phyloP scores from a whole-genome alignment of 495 filamentous ascomycete species.

The Letharia columbiana region DNA sequence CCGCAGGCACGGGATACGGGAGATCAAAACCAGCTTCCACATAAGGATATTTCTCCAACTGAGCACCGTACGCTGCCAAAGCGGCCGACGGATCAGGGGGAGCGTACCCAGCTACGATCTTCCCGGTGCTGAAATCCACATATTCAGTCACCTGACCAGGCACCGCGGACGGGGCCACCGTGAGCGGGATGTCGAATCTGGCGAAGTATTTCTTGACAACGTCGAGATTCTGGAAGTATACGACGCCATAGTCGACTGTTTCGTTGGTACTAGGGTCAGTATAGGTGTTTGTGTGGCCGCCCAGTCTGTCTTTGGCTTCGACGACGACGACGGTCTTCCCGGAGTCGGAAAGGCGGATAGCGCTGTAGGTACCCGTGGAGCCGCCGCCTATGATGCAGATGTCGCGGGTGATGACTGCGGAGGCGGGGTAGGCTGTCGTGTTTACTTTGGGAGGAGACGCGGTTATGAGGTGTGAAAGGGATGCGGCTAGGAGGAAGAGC shows the following conservation, averaged over 20 bases:
- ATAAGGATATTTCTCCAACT: slow-evolving; percentile 36
- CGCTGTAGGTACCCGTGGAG: slow-evolving; percentile 39
- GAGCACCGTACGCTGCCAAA: slow-evolving; percentile 26
- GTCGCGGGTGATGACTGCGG: slow-evolving; percentile 27
- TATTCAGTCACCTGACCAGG: not conserved
- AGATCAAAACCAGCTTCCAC: slow-evolving; percentile 35
- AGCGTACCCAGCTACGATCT: slow-evolving; percentile 20
- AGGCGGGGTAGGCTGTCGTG: not conserved
- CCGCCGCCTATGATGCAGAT: slow-evolving; percentile 46
- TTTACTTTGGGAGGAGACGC: not conserved
- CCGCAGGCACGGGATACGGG: slow-evolving; percentile 36
- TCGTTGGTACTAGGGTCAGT: slow-evolving; percentile 34
- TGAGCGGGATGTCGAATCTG: slow-evolving; percentile 30
- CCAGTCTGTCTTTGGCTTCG: slow-evolving; percentile 36
- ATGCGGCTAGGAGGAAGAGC: not conserved
- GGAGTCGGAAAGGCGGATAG: slow-evolving; percentile 35
- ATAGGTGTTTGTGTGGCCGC: slow-evolving; percentile 43
- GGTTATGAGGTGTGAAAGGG: not conserved
- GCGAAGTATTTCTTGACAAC: slow-evolving; percentile 33
- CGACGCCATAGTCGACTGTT: slow-evolving; percentile 41
- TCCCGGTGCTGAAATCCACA: slow-evolving; percentile 27
- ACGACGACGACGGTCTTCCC: slow-evolving; percentile 37
- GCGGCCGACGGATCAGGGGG: slow-evolving; percentile 20
- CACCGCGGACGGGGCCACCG: not conserved
- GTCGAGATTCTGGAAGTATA: slow-evolving; percentile 32